Base-by-base conservation (phyloP, 148 eudicot species). In the Chenopodium berlandieri region DNA sequence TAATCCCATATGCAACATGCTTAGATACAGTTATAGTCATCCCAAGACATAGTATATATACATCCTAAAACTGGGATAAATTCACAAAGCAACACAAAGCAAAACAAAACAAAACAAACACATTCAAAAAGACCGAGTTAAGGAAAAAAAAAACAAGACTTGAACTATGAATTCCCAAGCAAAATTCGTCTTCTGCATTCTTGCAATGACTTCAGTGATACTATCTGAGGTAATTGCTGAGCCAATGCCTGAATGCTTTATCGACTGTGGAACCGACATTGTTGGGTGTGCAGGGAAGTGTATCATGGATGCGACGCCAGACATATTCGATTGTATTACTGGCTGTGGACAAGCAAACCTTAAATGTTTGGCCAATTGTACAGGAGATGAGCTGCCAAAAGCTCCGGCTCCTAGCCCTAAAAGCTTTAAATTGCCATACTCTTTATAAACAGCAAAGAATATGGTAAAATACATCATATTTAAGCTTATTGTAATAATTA, bases 271-370 rank as follows among this genome's bases (percentile, higher is more conserved):
- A 30, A 48, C 52, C 16, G 14, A 46, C 4, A 73, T 78, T 25
- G 56, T 79, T 19, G 75, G 31, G 8, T 83, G 85, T n/a, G 67
- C 81, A 9, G 73, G 50, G 25, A 74, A 22, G 20, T 83, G 85
- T 48, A 8, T 37, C 9, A 44, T 66, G 2, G 69, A 32, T 6
- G 32, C 44, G 22, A 1, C 62, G 9, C 48, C 62, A 7, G 68
- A 52, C 27, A 40, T 74, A 31, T 46, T 78, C 2, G 16, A 46
- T 32, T 83, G 85, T 47, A 56, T 74, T 6, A 34, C 78, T 2
- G 0, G 14, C 4, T 83, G 85, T 44, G 75, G 63, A 23, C 48
- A 47, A 25, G 7, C 65, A 2, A 71, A 83, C 31, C 10, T 50
- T 27, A 11, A 48, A 12, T 83, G 85, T 74, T 23, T 83, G 4